Conservation (phyloP, 805 yeast genomes). For the Candida hispaniensis region DNA sequence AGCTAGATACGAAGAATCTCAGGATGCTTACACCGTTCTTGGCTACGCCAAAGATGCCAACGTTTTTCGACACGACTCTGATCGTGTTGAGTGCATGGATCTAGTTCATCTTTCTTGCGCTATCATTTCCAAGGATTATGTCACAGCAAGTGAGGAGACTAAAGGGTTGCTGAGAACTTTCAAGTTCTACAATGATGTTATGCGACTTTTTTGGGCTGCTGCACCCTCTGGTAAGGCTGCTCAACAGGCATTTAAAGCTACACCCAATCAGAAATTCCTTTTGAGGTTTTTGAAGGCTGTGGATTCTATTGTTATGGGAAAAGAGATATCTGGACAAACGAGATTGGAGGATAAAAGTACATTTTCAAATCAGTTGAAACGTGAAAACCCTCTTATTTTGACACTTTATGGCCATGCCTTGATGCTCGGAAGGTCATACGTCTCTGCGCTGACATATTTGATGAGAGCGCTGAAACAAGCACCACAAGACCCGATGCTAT, state of each 20-base stretch:
- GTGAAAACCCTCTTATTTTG: constrained; percentile 50
- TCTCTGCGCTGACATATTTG: constrained; percentile 70
- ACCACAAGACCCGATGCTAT: constrained; percentile 68
- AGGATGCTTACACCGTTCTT: constrained; percentile 54
- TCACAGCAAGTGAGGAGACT: constrained; percentile 44
- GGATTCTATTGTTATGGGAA: constrained; percentile 53
- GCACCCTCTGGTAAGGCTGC: constrained; percentile 52
- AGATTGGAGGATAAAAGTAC: constrained; percentile 39
- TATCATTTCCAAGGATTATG: constrained; percentile 40
- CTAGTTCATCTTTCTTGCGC: constrained; percentile 59
- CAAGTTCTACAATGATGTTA: constrained; percentile 64
- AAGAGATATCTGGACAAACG: constrained; percentile 67
- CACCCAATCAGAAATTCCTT: constrained; percentile 82
- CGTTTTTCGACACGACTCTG: constrained; percentile 61
- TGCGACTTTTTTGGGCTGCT: constrained; percentile 55
- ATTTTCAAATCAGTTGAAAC: constrained; percentile 25
- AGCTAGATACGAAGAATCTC: constrained; percentile 44
- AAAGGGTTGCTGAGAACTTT: constrained; percentile 54
- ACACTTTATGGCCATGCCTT: constrained; percentile 72
- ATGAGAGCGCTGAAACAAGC: constrained; percentile 56
- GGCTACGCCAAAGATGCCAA: constrained; percentile 68
- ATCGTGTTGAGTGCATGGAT: constrained; percentile 47
- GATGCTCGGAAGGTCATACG: constrained; percentile 71
- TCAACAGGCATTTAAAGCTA: constrained; percentile 53
- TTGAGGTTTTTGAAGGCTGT: constrained; percentile 82